Conservation (phyloP, 495 filamentous ascomycete species). For the Echria macrotheca region DNA sequence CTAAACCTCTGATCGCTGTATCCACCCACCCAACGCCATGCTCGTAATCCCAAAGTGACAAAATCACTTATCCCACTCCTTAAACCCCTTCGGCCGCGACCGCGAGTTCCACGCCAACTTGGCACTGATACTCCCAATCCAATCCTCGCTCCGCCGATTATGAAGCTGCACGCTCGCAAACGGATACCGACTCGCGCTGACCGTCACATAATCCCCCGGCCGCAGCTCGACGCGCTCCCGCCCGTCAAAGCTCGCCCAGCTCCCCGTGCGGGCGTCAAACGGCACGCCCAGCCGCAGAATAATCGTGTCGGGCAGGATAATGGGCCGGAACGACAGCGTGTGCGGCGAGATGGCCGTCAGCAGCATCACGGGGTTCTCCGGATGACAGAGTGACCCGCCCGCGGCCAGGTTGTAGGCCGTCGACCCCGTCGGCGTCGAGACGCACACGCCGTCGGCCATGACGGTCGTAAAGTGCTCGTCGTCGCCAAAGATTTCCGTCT, state of each 20-base stretch:
- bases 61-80: conserved; percentile 45
- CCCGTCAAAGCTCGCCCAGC: conserved; percentile 97
- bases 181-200: conserved; percentile 85
- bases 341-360: conserved; percentile 95
- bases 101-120: conserved; percentile 93
- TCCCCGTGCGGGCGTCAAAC: conserved; percentile 80
- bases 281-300: conserved; percentile 88
- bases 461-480: conserved; percentile 90
- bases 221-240: conserved; percentile 79
- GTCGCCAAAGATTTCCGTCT: conserved; percentile 88
- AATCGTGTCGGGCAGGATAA: conserved; percentile 92
- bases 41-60: no score
- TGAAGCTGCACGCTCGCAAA: conserved; percentile 83
- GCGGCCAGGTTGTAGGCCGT: conserved; percentile 98
- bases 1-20: no score
- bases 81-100: conserved; percentile 63
- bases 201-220: conserved; percentile 93
- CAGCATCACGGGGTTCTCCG: conserved; percentile 94
- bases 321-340: conserved; percentile 90
- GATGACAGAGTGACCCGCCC: conserved; percentile 90
- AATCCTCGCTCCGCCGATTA: conserved; percentile 74
- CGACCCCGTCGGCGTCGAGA: conserved; percentile 86
- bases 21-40: no score
- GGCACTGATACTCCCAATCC: conserved; percentile 84
- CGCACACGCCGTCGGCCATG: conserved; percentile 82